Evolutionary conservation across 805 yeast species (phyloP).

Genomic region (Kodamaea lidongshanica): DNA sequence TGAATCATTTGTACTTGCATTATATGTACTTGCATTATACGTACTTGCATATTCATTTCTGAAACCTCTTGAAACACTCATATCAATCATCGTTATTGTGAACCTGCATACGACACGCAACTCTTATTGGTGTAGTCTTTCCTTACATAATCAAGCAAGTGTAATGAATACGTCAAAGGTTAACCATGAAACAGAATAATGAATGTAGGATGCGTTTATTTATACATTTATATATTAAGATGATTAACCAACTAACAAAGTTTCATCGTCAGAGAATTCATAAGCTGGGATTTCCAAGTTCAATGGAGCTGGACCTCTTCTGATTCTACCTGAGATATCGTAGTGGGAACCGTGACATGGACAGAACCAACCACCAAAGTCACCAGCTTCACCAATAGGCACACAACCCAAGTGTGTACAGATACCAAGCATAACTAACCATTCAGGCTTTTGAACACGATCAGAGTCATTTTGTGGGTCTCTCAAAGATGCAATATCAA

Average conservation of each 20-base stretch:
- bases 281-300: slow-evolving; percentile 95
- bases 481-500: slow-evolving; percentile 72
- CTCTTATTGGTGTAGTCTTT: no score
- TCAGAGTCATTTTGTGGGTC: slow-evolving; percentile 92
- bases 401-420: slow-evolving; percentile 99
- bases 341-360: slow-evolving; percentile 99
- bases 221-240: slow-evolving; percentile 2
- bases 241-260: slow-evolving; percentile 77
- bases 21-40: no score
- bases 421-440: slow-evolving; percentile 98
- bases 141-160: no score
- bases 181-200: neutral
- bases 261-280: slow-evolving; percentile 70
- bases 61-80: no score
- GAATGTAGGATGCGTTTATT: neutral
- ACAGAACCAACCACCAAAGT: slow-evolving; percentile 99
- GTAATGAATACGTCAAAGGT: no score
- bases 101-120: no score
- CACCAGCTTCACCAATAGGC: slow-evolving; percentile 99
- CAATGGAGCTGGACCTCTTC: slow-evolving; percentile 99
- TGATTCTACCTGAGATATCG: slow-evolving; percentile 99
- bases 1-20: no score
- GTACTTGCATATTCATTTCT: no score
- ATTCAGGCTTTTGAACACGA: slow-evolving; percentile 94
- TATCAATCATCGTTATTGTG: no score